These are phyloP conservation scores for Chaetomium olivaceum DNA, from an alignment of 2,329 filamentous ascomycete genomes.

Conservation along the genomic window DNA sequence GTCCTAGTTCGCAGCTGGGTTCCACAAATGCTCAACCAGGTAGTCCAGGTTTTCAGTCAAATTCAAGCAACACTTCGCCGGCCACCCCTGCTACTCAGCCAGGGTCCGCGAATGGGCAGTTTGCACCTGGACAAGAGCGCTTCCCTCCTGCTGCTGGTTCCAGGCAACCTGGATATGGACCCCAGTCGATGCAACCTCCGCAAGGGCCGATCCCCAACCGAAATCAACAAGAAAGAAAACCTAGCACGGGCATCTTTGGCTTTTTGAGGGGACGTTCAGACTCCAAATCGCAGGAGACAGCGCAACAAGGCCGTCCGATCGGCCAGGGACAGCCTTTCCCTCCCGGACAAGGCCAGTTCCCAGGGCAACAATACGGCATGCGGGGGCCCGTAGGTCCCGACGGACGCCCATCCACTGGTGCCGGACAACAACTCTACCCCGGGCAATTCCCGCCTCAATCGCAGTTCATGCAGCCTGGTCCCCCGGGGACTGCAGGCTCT, in stretches of 20 bases:
- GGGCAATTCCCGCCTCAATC: conserved; percentile 26
- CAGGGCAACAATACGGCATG: conserved; percentile 26
- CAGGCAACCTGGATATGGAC: conserved; percentile 21
- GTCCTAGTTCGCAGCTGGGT: background rate
- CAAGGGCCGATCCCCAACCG: conserved; percentile 14
- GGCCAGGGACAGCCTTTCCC: conserved; percentile 20
- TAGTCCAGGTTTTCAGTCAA: background rate
- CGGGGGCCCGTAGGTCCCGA: conserved; percentile 28
- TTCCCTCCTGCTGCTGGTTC: conserved; percentile 10
- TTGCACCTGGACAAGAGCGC: conserved; percentile 10
- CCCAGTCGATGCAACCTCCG: conserved; percentile 16
- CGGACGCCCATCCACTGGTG: conserved; percentile 23
- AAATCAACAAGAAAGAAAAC: conserved; percentile 24
- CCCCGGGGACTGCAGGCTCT: conserved; percentile 10
- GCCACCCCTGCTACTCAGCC: background rate
- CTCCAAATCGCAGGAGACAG: conserved; percentile 24
- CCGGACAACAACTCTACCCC: conserved; percentile 23
- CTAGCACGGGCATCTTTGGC: conserved; percentile 30
- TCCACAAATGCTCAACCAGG: background rate
- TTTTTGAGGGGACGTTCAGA: conserved; percentile 28
- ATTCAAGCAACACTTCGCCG: background rate
- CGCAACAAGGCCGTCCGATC: conserved; percentile 12
- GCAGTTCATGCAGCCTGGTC: conserved; percentile 16
- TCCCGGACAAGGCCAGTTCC: conserved; percentile 22
- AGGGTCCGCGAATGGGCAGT: background rate